Base-by-base conservation (phyloP, 2,329 filamentous ascomycete species). In the Scytalidium sp. region DNA sequence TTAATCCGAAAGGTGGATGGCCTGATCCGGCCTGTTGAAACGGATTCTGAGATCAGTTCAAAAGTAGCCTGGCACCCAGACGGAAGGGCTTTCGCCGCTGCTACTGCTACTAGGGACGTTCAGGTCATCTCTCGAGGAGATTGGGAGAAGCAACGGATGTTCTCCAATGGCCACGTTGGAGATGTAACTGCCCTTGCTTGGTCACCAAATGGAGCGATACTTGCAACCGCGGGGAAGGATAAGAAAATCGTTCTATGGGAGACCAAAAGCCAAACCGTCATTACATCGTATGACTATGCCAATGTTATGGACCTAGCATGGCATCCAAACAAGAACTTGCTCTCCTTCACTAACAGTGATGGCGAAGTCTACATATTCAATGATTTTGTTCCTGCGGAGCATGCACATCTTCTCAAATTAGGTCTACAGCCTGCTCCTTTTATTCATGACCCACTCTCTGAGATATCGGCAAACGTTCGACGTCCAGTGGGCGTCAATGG, bases 311-410 rank as follows among this genome's bases (percentile, higher is more conserved):
- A 92, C 55, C 76, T 99, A 51, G 80, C 83, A 23, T 99, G 94
- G 93, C 94, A 99, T 63, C 92, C 92, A 5, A 86, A 80, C 1
- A 85, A 91, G 56, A 99, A 99, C 60, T 81, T 93, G 2, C 71
- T 94, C 1, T 95, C 92, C 0, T 97, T 97, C 62, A 95, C 93
- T 1, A 97, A 90, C 32, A 88, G 86, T 1, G 89, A 96, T 51
- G 94, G 95, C 54, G 91, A 97, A 67, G 82, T 97, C 11, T 97
- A 90, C 66, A 97, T 97, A 49, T 88, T 92, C 64, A 84, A 85
- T 10, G 81, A 89, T 47, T 84, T 87, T 57, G 70, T 88, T 3
- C 72, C 80, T 2, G 73, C 78, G 20, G 81, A 86, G 58, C 81
- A 79, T 60, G 67, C 73, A 2, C 67, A 75, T 17, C 64, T 85